Percentiles rank a stretch among this genome's conserved stretches.
These are phyloP conservation scores for Coemansia sp. DNA, from an alignment of 192 early-diverging fungal species.

Conservation along the genomic window DNA sequence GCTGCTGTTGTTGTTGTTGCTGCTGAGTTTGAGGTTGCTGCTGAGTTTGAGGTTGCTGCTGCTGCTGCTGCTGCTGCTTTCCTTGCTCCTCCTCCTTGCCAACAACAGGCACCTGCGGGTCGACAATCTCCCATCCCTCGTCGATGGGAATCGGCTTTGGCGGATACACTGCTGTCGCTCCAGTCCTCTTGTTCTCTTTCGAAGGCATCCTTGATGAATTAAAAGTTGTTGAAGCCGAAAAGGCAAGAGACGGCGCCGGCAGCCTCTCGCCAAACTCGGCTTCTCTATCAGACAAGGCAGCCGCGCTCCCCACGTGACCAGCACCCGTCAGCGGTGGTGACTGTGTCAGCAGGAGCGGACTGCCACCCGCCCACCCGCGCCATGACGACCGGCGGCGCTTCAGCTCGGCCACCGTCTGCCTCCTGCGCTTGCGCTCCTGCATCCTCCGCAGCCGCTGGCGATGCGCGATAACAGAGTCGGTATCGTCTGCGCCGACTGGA, in stretches of 20 bases:
- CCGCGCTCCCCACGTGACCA: not conserved
- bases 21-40: not conserved
- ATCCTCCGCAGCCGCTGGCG: slow-evolving; percentile 40
- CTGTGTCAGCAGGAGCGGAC: not conserved
- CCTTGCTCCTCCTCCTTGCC: not conserved
- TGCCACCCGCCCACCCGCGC: slow-evolving; percentile 46
- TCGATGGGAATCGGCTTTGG: slow-evolving; percentile 46
- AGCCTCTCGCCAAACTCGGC: not conserved
- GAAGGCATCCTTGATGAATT: not conserved
- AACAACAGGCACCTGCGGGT: slow-evolving; percentile 6
- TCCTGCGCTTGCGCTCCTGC: slow-evolving; percentile 50
- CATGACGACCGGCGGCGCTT: slow-evolving; percentile 53
- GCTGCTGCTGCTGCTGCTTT: not conserved
- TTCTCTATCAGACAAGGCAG: not conserved
- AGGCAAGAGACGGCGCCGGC: slow-evolving; percentile 4
- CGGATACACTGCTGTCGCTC: slow-evolving; percentile 18
- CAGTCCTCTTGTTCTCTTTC: not conserved
- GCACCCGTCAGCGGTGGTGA: slow-evolving; percentile 29
- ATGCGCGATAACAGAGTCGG: slow-evolving; percentile 18
- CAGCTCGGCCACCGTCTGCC: slow-evolving; percentile 44
- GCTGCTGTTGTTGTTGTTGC: not conserved
- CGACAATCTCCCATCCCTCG: slow-evolving; percentile 38
- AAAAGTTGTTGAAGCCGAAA: not conserved
- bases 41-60: not conserved
- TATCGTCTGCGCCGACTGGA: not conserved